Evolutionary conservation across 306 rosid genomes (phyloP).

Genomic region (Datisca glomerata): DNA sequence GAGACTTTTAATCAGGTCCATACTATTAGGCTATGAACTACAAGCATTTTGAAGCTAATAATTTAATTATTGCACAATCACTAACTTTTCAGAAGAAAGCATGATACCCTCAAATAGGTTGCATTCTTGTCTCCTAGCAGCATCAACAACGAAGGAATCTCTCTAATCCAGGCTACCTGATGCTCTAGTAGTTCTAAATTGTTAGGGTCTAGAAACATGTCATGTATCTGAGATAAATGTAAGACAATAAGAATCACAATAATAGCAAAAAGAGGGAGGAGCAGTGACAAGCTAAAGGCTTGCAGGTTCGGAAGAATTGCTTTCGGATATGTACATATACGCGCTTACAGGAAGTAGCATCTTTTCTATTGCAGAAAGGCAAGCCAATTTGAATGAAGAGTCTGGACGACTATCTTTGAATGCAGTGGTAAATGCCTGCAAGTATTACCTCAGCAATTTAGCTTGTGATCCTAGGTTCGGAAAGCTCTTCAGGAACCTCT

Average conservation of each 20-base stretch:
- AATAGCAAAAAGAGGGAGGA: not conserved
- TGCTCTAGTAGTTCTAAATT: constrained; percentile 33
- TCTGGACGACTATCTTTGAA: constrained; percentile 68
- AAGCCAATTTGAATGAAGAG: constrained; percentile 53
- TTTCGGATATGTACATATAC: not conserved
- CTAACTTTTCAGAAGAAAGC: not conserved
- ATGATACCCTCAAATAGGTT: constrained; percentile 41
- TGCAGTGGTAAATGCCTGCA: constrained; percentile 64
- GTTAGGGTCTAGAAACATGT: constrained; percentile 25
- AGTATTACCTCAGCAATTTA: not conserved
- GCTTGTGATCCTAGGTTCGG: constrained; percentile 7
- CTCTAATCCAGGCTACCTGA: constrained; percentile 58
- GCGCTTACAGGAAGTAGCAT: constrained; percentile 69
- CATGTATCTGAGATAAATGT: constrained; percentile 33
- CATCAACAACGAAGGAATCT: constrained; percentile 60
- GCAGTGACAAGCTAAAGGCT: not conserved
- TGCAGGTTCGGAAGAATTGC: not conserved
- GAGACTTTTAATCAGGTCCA: too few relatives aligned
- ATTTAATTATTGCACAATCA: too few relatives aligned
- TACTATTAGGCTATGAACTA: not conserved
- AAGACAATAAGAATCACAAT: constrained; percentile 5
- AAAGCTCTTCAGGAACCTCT: not conserved
- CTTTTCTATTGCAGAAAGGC: constrained; percentile 57
- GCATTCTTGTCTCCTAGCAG: constrained; percentile 54
- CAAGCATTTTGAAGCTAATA: too few relatives aligned